Evolutionary conservation across 225 moss, liverwort and hornwort genomes (phyloP).

Genomic region (Pleurozium schreberi): DNA sequence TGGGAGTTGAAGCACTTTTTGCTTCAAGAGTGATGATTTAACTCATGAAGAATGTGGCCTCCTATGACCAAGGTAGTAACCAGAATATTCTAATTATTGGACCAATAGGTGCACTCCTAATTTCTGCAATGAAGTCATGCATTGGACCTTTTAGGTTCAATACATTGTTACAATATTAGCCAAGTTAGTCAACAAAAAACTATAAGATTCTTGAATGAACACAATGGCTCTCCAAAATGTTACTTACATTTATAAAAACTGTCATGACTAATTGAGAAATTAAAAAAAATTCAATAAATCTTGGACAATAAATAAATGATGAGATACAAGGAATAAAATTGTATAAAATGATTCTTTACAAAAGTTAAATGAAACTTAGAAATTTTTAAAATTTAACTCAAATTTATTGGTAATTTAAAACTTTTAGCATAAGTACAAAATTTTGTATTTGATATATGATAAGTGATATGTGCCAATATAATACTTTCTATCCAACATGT

Average conservation of each 20-base stretch:
- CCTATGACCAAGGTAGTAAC: background rate
- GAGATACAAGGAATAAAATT: fast-evolving
- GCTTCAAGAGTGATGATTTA: too few relatives aligned
- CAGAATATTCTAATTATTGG: background rate
- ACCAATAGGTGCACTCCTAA: background rate
- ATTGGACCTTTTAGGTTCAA: fast-evolving
- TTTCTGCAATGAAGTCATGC: background rate
- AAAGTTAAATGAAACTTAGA: background rate
- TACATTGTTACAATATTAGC: fast-evolving
- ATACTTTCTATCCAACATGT: too few relatives aligned
- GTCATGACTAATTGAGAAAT: background rate
- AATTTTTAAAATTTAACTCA: background rate
- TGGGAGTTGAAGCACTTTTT: background rate
- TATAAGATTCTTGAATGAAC: background rate
- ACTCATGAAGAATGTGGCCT: too few relatives aligned
- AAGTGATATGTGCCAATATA: too few relatives aligned
- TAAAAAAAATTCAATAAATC: too few relatives aligned
- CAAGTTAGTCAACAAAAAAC: background rate
- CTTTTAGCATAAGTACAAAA: background rate
- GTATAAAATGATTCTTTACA: background rate
- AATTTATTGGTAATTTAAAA: background rate
- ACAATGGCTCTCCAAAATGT: background rate
- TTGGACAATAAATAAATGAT: too few relatives aligned
- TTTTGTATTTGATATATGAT: too few relatives aligned
- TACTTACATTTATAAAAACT: background rate